A percentile compares a stretch with the other conserved stretches of the same genome.
These are phyloP conservation scores for Tuber microsphaerosporum DNA, from an alignment of 495 filamentous ascomycete species.

Conservation along the genomic window DNA sequence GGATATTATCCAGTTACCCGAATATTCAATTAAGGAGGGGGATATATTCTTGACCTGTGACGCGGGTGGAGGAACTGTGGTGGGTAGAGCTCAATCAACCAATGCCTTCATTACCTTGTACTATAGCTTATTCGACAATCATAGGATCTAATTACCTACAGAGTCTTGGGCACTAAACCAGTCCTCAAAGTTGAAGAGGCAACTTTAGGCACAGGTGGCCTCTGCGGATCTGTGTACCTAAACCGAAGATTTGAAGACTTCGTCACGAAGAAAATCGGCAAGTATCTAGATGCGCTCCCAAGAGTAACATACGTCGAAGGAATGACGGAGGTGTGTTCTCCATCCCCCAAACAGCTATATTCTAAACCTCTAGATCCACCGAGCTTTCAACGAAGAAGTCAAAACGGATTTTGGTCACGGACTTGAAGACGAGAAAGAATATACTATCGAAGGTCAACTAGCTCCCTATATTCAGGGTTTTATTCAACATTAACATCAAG, in stretches of 20 bases:
- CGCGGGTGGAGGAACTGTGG: conserved; percentile 54
- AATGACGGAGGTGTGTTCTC: neutral
- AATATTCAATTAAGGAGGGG: conserved; percentile 7
- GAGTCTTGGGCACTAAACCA: conserved; percentile 47
- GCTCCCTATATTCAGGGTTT: neutral
- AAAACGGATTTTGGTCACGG: neutral
- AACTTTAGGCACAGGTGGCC: conserved; percentile 50
- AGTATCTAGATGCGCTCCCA: conserved; percentile 13
- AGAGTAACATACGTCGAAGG: neutral
- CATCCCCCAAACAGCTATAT: neutral
- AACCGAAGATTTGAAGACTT: conserved; percentile 59
- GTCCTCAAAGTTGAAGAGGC: conserved; percentile 47
- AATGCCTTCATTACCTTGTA: neutral
- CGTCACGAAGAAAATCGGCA: conserved; percentile 52
- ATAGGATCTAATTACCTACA: conserved; percentile 48
- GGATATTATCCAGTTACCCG: conserved; percentile 1
- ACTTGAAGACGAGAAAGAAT: conserved; percentile 14
- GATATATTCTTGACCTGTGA: conserved; percentile 50
- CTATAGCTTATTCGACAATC: neutral
- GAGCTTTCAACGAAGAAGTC: neutral
- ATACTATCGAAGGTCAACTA: conserved; percentile 16
- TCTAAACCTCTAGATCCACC: conserved; percentile 1
- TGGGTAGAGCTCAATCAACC: neutral
- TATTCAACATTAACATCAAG: neutral
- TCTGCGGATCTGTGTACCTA: conserved; percentile 62